Evolutionary conservation across 208 protist genomes (phyloP).

Genomic region (Crithidia thermophila): DNA sequence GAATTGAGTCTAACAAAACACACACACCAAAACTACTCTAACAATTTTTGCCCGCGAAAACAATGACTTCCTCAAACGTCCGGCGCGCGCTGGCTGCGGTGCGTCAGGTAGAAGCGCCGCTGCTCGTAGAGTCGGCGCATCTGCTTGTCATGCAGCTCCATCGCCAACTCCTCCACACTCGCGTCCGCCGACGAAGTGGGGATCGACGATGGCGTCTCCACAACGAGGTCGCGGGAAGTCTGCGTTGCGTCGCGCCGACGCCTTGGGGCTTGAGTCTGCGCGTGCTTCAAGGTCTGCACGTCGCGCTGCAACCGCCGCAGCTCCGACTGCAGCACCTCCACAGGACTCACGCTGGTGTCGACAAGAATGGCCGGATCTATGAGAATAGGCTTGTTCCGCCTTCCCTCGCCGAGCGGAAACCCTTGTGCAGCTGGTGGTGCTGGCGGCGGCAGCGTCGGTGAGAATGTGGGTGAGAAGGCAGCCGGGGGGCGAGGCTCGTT

Average conservation of each 20-base stretch:
- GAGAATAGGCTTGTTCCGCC: conserved; percentile 32
- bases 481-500: too few relatives aligned
- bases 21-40: too few relatives aligned
- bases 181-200: neutral
- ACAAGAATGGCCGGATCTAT: conserved; percentile 29
- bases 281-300: neutral
- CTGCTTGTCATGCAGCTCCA: conserved; percentile 26
- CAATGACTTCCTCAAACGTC: neutral
- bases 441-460: neutral
- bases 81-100: neutral
- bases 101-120: conserved; percentile 13
- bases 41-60: too few relatives aligned
- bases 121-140: conserved; percentile 25
- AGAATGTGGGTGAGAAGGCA: too few relatives aligned
- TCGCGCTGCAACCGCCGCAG: neutral
- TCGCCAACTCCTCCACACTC: conserved; percentile 30
- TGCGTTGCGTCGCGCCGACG: neutral
- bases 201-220: conserved; percentile 2
- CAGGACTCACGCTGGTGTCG: conserved; percentile 2
- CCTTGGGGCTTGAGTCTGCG: neutral
- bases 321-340: conserved; percentile 11
- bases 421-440: neutral
- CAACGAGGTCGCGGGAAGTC: neutral
- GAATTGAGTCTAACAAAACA: too few relatives aligned
- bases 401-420: neutral